Evolutionary conservation across 257 asterid genomes (phyloP).

Genomic region (Galeopsis tetrahit): DNA sequence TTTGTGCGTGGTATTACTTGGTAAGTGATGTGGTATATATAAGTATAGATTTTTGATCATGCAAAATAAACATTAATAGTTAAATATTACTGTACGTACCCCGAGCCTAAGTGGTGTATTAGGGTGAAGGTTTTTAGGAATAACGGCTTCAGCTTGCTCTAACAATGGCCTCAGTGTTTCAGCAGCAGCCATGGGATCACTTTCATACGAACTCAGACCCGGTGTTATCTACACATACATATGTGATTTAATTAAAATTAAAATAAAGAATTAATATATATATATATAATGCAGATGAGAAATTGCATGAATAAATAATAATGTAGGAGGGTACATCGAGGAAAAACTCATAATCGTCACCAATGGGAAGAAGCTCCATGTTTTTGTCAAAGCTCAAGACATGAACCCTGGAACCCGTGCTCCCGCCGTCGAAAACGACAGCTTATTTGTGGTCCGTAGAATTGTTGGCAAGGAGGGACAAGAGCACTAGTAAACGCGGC

Average conservation of each 20-base stretch:
- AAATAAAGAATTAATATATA: too few species aligned
- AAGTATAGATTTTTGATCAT: too few species aligned
- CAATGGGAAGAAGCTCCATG: constrained; percentile 33
- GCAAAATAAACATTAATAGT: too few species aligned
- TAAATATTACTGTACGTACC: constrained; percentile 44
- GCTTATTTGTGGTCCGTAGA: constrained; percentile 23
- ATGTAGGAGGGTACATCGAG: constrained; percentile 8
- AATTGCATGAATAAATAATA: neutral
- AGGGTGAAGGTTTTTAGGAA: constrained; percentile 49
- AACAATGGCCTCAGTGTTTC: constrained; percentile 50
- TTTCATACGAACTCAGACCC: constrained; percentile 67
- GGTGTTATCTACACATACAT: constrained; percentile 59
- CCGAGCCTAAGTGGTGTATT: constrained; percentile 72
- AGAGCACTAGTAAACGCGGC: neutral
- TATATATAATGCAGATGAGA: too few species aligned
- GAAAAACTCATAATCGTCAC: constrained; percentile 31
- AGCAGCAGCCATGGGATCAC: constrained; percentile 64
- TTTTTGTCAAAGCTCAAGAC: constrained; percentile 38
- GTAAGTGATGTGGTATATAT: too few species aligned
- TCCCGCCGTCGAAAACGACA: constrained; percentile 42
- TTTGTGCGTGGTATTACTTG: too few species aligned
- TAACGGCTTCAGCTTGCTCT: constrained; percentile 50
- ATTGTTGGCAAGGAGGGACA: neutral
- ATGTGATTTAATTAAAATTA: too few species aligned
- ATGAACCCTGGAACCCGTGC: constrained; percentile 47